phyloP scores from a whole-genome alignment of 331 rosid genomes.

The Phaseolus coccineus region DNA sequence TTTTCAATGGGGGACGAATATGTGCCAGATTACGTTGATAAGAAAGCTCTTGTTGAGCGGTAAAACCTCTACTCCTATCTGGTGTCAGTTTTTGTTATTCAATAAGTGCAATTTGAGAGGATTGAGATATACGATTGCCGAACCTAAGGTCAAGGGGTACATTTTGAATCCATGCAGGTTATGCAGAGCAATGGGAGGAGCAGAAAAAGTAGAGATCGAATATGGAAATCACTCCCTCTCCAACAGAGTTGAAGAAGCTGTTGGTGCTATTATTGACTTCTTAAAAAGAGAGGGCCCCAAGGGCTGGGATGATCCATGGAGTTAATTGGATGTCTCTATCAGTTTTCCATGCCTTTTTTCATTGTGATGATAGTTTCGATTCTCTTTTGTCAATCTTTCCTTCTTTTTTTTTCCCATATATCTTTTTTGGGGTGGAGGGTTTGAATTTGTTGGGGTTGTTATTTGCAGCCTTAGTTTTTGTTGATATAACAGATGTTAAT shows the following conservation, averaged over 20 bases:
- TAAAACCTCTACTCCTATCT: slow-evolving; percentile 50
- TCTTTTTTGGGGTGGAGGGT: slow-evolving; percentile 19
- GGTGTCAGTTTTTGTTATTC: slow-evolving; percentile 6
- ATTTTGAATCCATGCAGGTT: slow-evolving; percentile 64
- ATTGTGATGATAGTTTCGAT: slow-evolving; percentile 33
- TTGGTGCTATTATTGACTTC: slow-evolving; percentile 78
- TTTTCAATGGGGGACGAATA: slow-evolving; percentile 95
- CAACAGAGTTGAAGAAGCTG: slow-evolving; percentile 88
- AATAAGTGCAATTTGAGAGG: neutral
- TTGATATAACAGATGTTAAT: slow-evolving; percentile 45
- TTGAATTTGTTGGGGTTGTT: slow-evolving; percentile 36
- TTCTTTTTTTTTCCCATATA: slow-evolving; percentile 33
- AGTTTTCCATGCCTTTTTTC: slow-evolving; percentile 3
- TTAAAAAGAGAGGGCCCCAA: slow-evolving; percentile 89
- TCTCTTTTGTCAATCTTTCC: slow-evolving; percentile 32
- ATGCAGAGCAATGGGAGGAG: slow-evolving; percentile 97
- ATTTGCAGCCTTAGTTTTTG: slow-evolving; percentile 48
- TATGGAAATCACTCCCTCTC: slow-evolving; percentile 97
- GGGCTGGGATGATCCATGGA: slow-evolving; percentile 99
- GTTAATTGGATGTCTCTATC: slow-evolving; percentile 47
- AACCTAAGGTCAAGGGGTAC: slow-evolving; percentile 19
- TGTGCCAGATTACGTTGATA: slow-evolving; percentile 95
- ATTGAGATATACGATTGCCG: slow-evolving; percentile 24
- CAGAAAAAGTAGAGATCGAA: slow-evolving; percentile 89
- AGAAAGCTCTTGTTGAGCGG: slow-evolving; percentile 87